Evolutionary conservation across 257 asterid genomes (phyloP), one percentile per base, ranked within the genome.

Genomic region (Gentiana dahurica): DNA sequence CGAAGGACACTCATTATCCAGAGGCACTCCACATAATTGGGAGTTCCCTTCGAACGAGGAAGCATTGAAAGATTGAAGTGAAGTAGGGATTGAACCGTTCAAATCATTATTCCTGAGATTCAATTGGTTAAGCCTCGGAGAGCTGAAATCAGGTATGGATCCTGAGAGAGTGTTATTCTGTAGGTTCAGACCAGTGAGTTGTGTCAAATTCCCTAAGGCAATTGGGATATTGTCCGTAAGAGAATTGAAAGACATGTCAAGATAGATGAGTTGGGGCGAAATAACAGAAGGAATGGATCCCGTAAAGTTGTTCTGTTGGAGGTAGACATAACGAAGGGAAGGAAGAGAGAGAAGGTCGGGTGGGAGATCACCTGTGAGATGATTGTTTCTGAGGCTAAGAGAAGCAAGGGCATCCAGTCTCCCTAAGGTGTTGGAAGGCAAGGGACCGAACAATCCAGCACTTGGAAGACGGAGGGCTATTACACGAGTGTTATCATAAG

Each of bases 141-240:
- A 77, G 61, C 70, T 58, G 65, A 87, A 71, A 68, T 77, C 76
- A 33, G 91, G 94, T 56, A 87, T 59, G 70, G 67, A 36, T 12
- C 94, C 95, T 0, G 83, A 56, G 24, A 87, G 73, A 4, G 82
- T 71, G 79, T 87, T 87, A 78, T 78, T 73, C 58, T 87, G 91
- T 44, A 84, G 75, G 80, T 79, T 66, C 62, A 84, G 68, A 55
- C 64, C 63, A 57, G 80, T 59, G 64, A 86, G 85, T 10, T 4
- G 54, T 1, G 79, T 76, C 64, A 83, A 74, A 66, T 77, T 81
- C 33, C 57, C 73, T 12, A 79, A 9, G 37, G 65, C 35, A 33
- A 39, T 55, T 2, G 95, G 91, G 47, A 83, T 63, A 39, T 62
- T 43, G 43, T 90, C 94, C 0, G 84, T 72, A 67, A 87, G 74